Conservation (phyloP, 106 monocot genomes). For the Ottelia alismoides region DNA sequence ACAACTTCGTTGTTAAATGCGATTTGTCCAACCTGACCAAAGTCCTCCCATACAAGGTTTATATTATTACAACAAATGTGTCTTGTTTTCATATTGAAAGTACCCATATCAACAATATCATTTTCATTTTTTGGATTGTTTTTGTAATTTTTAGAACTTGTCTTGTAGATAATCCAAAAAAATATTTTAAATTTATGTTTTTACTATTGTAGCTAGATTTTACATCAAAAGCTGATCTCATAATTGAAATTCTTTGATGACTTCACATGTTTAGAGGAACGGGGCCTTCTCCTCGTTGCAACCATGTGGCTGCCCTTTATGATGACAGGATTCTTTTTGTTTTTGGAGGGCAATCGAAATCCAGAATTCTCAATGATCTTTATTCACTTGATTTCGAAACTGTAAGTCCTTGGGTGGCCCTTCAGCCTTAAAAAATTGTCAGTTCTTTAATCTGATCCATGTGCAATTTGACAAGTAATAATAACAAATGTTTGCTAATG, state of each 20-base stretch:
- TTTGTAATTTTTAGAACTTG: not conserved
- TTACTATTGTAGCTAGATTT: not conserved
- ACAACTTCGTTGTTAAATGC: not conserved
- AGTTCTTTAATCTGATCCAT: not conserved
- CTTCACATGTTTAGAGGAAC: conserved; percentile 41
- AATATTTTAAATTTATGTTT: not conserved
- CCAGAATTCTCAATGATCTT: conserved; percentile 78
- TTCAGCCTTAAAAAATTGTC: not conserved
- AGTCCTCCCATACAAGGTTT: not conserved
- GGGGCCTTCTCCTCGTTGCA: conserved; percentile 76
- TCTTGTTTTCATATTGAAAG: not conserved
- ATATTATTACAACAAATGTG: not conserved
- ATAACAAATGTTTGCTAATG: too few species aligned
- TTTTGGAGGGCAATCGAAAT: conserved; percentile 90
- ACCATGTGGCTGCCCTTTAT: conserved; percentile 79
- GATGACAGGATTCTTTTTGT: conserved; percentile 72
- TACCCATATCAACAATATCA: too few species aligned
- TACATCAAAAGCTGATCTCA: not conserved
- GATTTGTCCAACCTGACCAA: not conserved
- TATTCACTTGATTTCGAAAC: conserved; percentile 99
- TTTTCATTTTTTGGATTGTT: not conserved
- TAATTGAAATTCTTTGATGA: not conserved
- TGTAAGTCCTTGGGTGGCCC: conserved; percentile 20
- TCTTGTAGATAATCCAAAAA: not conserved
- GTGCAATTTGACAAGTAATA: not conserved